These are phyloP conservation scores for Marasmius sp. DNA, from an alignment of 1,284 basidiomycete species.

Conservation along the genomic window DNA sequence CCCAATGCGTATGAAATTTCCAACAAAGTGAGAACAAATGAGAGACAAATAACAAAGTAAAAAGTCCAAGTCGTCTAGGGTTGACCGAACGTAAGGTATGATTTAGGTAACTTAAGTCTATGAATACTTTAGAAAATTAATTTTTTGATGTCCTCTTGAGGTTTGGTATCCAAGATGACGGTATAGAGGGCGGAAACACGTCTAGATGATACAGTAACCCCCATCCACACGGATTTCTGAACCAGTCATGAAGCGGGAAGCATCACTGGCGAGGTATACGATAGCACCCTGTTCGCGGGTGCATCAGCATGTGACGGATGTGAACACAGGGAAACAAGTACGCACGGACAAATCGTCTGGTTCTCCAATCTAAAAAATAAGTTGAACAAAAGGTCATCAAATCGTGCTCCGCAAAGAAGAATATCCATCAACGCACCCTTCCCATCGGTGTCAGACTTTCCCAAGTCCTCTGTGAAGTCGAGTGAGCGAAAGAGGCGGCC, in stretches of 20 bases:
- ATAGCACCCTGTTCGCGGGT: constrained; percentile 62
- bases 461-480: constrained; percentile 73
- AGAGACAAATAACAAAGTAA: too few relatives aligned
- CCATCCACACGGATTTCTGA: constrained; percentile 85
- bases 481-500: not conserved
- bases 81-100: too few relatives aligned
- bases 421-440: constrained; percentile 46
- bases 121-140: too few relatives aligned
- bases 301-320: too few relatives aligned
- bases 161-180: not conserved
- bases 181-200: not conserved
- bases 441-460: constrained; percentile 90
- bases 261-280: constrained; percentile 84
- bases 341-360: constrained; percentile 73
- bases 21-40: too few relatives aligned
- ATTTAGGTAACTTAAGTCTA: too few relatives aligned
- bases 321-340: constrained; percentile 9
- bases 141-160: not conserved
- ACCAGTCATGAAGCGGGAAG: constrained; percentile 85
- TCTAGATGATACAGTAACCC: constrained; percentile 73
- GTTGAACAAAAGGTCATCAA: constrained; percentile 8
- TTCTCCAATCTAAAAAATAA: constrained; percentile 62
- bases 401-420: constrained; percentile 4
- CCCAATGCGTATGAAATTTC: too few relatives aligned
- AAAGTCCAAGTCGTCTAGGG: too few relatives aligned